Conservation (phyloP, 2,329 filamentous ascomycete genomes). For the Trichoderma hamatum region DNA sequence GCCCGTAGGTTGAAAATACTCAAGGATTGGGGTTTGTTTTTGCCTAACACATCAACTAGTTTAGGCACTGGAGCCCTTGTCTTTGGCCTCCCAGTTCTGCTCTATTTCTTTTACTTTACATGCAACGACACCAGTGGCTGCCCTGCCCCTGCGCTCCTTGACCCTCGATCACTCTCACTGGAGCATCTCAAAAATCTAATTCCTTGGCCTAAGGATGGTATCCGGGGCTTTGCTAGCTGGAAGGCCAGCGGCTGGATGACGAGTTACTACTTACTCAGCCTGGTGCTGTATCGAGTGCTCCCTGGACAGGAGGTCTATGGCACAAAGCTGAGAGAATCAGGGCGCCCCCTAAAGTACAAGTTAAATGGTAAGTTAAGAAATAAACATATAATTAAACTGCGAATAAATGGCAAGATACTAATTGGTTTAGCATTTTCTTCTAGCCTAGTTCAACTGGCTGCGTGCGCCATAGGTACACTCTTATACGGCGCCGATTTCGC, state of each 20-base stretch:
- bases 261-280: constrained; percentile 74
- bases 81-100: constrained; percentile 73
- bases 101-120: constrained; percentile 74
- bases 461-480: constrained; percentile 71
- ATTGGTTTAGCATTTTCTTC: constrained; percentile 67
- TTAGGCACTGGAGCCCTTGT: constrained; percentile 73
- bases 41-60: constrained; percentile 45
- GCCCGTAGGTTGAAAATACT: constrained; percentile 36
- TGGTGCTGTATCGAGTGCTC: constrained; percentile 71
- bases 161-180: constrained; percentile 67
- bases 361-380: constrained; percentile 67
- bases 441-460: constrained; percentile 68
- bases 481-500: constrained; percentile 76
- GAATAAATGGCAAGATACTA: background rate
- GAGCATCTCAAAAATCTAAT: constrained; percentile 72
- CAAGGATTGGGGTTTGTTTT: background rate
- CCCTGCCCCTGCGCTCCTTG: constrained; percentile 74
- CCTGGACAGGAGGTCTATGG: constrained; percentile 72
- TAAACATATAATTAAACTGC: background rate
- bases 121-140: constrained; percentile 91
- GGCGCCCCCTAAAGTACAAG: constrained; percentile 74
- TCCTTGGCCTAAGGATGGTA: constrained; percentile 72
- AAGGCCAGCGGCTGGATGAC: constrained; percentile 67
- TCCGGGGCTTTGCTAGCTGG: constrained; percentile 67
- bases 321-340: constrained; percentile 62